A percentile compares a stretch with the other conserved stretches of the same genome.
Conservation (phyloP, 805 yeast species). For the Kurtzmaniella cleridarum region DNA sequence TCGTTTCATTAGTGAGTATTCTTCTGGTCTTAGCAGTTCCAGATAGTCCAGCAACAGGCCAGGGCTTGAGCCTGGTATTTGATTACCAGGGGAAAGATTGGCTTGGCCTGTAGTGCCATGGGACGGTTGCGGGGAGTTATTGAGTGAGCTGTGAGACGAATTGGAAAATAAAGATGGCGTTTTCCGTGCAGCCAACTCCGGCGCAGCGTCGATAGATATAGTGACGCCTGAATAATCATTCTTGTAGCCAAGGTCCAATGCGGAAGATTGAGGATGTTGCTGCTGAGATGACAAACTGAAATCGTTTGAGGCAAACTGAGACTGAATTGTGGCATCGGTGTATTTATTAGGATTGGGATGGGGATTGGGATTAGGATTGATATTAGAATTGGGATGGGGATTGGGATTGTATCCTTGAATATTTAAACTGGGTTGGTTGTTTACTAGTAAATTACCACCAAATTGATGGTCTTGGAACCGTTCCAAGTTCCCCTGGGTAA, state of each 20-base stretch:
- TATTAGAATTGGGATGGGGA: too few relatives aligned
- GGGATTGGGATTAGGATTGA: too few relatives aligned
- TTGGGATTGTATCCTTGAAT: background rate
- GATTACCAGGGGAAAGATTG: background rate
- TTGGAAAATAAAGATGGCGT: slow-evolving; percentile 57
- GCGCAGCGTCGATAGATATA: slow-evolving; percentile 23
- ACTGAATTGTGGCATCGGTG: too few relatives aligned
- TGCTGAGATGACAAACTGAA: too few relatives aligned
- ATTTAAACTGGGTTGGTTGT: background rate
- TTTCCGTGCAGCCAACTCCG: slow-evolving; percentile 34
- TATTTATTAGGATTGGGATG: too few relatives aligned
- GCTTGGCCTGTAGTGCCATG: too few relatives aligned
- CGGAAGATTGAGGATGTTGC: too few relatives aligned
- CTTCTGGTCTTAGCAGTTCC: slow-evolving; percentile 27
- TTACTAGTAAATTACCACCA: background rate
- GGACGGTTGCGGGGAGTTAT: slow-evolving; percentile 24
- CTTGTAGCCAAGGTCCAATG: too few relatives aligned
- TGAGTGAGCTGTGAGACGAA: slow-evolving; percentile 32
- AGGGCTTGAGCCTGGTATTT: slow-evolving; percentile 8
- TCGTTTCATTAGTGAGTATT: slow-evolving; percentile 33
- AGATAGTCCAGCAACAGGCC: slow-evolving; percentile 13
- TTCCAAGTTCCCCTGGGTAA: background rate
- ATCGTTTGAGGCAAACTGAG: too few relatives aligned
- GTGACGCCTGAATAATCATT: slow-evolving; percentile 9
- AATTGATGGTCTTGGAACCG: background rate